Percentiles rank a stretch among this genome's conserved stretches.
These are phyloP conservation scores for Fusarium anguioides DNA, from an alignment of 2,329 filamentous ascomycete species.

Conservation along the genomic window DNA sequence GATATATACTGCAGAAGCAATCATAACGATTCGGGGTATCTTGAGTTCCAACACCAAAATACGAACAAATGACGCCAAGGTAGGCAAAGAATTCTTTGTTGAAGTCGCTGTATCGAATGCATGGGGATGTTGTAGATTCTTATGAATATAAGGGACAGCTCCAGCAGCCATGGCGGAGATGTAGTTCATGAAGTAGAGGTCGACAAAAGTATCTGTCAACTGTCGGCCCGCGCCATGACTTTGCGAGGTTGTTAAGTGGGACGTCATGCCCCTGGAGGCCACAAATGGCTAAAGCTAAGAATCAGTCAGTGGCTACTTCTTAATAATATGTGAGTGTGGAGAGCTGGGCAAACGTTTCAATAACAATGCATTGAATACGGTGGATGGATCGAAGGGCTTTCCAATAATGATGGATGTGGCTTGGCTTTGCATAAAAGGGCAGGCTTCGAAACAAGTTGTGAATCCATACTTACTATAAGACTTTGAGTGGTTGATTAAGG, in stretches of 20 bases:
- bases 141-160: neutral
- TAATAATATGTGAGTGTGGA: neutral
- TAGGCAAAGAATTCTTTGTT: neutral
- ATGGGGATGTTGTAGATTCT: neutral
- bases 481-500: neutral
- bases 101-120: too few relatives aligned
- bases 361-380: too few relatives aligned
- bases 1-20: neutral
- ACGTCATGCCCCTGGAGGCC: neutral
- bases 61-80: neutral
- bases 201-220: constrained; percentile 2
- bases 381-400: neutral
- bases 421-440: neutral
- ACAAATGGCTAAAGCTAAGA: neutral
- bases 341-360: too few relatives aligned
- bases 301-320: neutral
- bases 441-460: neutral
- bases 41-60: neutral
- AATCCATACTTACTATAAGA: neutral
- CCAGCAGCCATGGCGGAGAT: neutral
- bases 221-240: neutral
- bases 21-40: neutral
- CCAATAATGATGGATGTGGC: neutral
- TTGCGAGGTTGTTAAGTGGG: neutral
- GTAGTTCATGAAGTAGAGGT: constrained; percentile 10